phyloP scores from a whole-genome alignment of 1,139 yeast species.

The Maudiozyma humilis region DNA sequence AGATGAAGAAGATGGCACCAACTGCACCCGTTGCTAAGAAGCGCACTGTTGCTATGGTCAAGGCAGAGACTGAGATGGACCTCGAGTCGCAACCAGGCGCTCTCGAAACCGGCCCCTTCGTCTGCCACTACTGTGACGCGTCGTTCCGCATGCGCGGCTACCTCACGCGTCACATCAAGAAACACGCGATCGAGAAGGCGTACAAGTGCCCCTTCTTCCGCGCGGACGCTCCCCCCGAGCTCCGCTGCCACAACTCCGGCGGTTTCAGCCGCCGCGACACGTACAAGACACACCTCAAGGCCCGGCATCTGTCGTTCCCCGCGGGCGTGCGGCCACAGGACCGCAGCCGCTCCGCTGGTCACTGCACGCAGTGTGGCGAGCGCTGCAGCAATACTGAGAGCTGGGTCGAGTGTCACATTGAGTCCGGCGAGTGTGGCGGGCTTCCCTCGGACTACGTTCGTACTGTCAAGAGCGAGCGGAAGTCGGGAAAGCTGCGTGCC shows the following conservation, averaged over 20 bases:
- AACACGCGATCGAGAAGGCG: conserved; percentile 80
- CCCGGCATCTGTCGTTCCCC: conserved; percentile 85
- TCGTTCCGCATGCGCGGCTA: conserved; percentile 80
- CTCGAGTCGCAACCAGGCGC: background rate
- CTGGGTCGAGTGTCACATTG: conserved; percentile 89
- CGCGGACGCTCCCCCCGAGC: conserved; percentile 37
- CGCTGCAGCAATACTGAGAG: conserved; percentile 65
- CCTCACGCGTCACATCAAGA: conserved; percentile 83
- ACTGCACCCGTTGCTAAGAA: no score
- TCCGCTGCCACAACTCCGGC: conserved; percentile 81
- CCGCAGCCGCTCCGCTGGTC: conserved; percentile 62
- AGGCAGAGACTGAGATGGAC: no score
- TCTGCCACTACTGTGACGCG: conserved; percentile 67
- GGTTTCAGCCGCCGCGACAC: conserved; percentile 95
- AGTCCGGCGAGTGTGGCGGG: conserved; percentile 68
- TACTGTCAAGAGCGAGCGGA: conserved; percentile 19
- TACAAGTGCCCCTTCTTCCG: conserved; percentile 82
- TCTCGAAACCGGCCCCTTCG: conserved; percentile 16
- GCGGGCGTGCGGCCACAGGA: conserved; percentile 72
- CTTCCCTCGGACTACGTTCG: conserved; percentile 45
- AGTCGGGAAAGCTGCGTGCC: conserved; percentile 22
- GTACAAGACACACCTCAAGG: conserved; percentile 86
- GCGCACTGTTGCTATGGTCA: no score
- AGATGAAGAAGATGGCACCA: no score
- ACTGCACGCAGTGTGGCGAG: conserved; percentile 76